These are phyloP conservation scores for Ceratobasidium sp. DNA, from an alignment of 1,284 basidiomycete species.

Conservation along the genomic window DNA sequence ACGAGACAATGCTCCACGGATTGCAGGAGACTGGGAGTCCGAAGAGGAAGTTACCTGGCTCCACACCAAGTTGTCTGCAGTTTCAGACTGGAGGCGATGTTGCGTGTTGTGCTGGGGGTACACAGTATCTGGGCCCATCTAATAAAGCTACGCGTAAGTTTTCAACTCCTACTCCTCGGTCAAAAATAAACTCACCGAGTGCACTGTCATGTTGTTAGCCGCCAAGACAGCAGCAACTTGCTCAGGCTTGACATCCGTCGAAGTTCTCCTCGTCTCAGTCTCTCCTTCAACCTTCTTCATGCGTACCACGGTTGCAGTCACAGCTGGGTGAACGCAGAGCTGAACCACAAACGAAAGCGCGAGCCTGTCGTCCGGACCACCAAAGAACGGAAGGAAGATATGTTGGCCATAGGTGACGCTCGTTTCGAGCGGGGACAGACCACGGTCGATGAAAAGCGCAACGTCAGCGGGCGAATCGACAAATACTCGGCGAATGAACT, in stretches of 20 bases:
- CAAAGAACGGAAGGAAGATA: slow-evolving; percentile 89
- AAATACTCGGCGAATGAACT: slow-evolving; percentile 86
- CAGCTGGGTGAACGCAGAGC: slow-evolving; percentile 73
- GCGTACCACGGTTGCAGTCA: slow-evolving; percentile 78
- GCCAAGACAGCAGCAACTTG: slow-evolving; percentile 53
- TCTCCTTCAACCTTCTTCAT: slow-evolving; percentile 65
- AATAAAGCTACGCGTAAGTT: slow-evolving; percentile 37
- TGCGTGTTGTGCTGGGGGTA: slow-evolving; percentile 74
- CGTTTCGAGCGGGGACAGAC: slow-evolving; percentile 60
- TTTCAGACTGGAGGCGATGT: slow-evolving; percentile 74
- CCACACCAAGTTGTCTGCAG: slow-evolving; percentile 80
- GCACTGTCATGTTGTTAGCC: slow-evolving; percentile 61
- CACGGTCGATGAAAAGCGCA: slow-evolving; percentile 84
- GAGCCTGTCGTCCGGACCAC: slow-evolving; percentile 90
- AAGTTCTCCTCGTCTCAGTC: slow-evolving; percentile 43
- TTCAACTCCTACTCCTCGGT: not conserved
- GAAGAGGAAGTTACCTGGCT: slow-evolving; percentile 63
- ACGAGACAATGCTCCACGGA: slow-evolving; percentile 62
- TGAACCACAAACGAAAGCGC: slow-evolving; percentile 84
- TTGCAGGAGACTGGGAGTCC: slow-evolving; percentile 55
- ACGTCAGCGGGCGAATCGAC: slow-evolving; percentile 73
- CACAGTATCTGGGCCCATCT: slow-evolving; percentile 72
- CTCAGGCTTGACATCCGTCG: slow-evolving; percentile 55
- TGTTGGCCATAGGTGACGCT: slow-evolving; percentile 64
- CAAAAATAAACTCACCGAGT: slow-evolving; percentile 59